A percentile compares a stretch with the other conserved stretches of the same genome.
These are phyloP conservation scores for Bipolaris zeicola DNA, from an alignment of 2,329 filamentous ascomycete genomes.

Conservation along the genomic window DNA sequence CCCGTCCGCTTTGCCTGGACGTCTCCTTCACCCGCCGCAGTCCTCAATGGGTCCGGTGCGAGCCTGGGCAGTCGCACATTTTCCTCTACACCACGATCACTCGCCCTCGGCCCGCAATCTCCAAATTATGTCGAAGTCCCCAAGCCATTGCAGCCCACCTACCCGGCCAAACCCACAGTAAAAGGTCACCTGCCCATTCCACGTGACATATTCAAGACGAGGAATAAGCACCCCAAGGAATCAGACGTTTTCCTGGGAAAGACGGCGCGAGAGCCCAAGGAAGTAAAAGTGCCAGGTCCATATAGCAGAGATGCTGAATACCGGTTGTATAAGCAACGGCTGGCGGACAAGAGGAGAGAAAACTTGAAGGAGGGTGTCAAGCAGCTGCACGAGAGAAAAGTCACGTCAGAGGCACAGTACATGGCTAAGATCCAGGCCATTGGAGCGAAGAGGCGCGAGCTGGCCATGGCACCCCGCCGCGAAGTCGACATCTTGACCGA, in stretches of 20 bases:
- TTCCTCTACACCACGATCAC: conserved; percentile 52
- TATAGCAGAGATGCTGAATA: conserved; percentile 54
- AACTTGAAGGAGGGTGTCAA: conserved; percentile 74
- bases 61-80: conserved; percentile 44
- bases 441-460: conserved; percentile 56
- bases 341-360: conserved; percentile 73
- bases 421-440: conserved; percentile 28
- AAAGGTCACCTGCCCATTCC: conserved; percentile 86
- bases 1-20: conserved; percentile 47
- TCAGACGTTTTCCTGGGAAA: conserved; percentile 64
- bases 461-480: conserved; percentile 68
- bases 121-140: conserved; percentile 87
- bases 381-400: conserved; percentile 63
- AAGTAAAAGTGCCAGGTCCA: conserved; percentile 41
- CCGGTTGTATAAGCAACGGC: conserved; percentile 69
- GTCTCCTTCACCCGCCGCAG: conserved; percentile 13
- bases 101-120: conserved; percentile 76
- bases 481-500: conserved; percentile 59
- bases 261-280: conserved; percentile 62
- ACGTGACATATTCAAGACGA: conserved; percentile 71
- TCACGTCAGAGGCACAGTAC: conserved; percentile 29
- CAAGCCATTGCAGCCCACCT: conserved; percentile 72
- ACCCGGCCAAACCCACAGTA: conserved; percentile 55
- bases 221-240: conserved; percentile 58
- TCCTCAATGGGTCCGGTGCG: conserved; percentile 21